Evolutionary conservation across 2,329 filamentous ascomycete genomes (phyloP), one percentile per base, ranked within the genome.

Genomic region (Aspergillus intermedius): DNA sequence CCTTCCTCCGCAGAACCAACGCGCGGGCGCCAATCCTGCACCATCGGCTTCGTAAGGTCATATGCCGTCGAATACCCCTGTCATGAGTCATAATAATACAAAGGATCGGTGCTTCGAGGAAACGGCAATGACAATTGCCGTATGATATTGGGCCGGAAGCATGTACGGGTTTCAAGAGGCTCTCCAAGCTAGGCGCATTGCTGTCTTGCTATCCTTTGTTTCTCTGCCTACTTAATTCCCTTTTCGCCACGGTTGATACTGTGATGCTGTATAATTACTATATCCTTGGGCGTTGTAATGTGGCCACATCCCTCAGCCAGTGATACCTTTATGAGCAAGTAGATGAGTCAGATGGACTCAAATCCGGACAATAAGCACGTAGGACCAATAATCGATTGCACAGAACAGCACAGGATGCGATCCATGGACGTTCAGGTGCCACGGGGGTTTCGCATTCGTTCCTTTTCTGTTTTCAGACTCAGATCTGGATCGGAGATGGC

Each of bases 1-100:
- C 66, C 63, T 86, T 48, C 82, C 82, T 44, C 78, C 81, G 10
- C 65, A 74, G 42, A 65, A 70, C 25, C 65, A 54, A 30, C 50
- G 51, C 15, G 58, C 56, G 43, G 54, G 54, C 45, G 54, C 58
- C 19, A 77, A 77, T 35, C 70, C 75, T 53, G 70, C 75, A 23
- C 70, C 77, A 25, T 63, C 75, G 51, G 73, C 77, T 25, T 71
- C 68, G 39, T 22, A 42, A 46, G n/a, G 5, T 15, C 10, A 22
- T 44, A 40, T n/a, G 41, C 41, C 35, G 6, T 39, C 10, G n/a
- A 12, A 39, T 39, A 39, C n/a, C 35, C 35, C 25, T 30, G 10
- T 10, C 10, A 30, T 30, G 25, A 30, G 37, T 12, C 10, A 40
- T 40, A 17, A 40, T 40, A 40, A 19, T 40, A 12, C 37, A 10